phyloP scores from a whole-genome alignment of 1,284 basidiomycete species.

The Clitocybe nebularis region DNA sequence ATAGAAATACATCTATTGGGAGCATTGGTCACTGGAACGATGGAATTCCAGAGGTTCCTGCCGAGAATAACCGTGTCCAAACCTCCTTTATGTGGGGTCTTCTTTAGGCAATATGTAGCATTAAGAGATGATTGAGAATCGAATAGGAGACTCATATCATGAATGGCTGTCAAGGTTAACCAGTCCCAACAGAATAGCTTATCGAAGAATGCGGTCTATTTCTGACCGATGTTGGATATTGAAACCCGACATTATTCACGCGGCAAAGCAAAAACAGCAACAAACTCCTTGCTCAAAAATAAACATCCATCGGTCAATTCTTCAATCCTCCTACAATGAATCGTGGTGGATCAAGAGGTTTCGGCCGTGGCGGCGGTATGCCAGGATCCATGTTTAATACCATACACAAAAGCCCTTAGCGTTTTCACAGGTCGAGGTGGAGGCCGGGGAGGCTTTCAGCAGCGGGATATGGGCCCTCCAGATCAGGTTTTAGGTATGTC shows the following conservation, averaged over 20 bases:
- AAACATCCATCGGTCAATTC: background rate
- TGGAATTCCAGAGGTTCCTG: constrained; percentile 26
- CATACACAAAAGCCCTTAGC: constrained; percentile 7
- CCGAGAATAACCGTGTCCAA: constrained; percentile 25
- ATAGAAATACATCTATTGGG: constrained; percentile 21
- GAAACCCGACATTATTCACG: too few species aligned
- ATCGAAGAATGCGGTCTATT: too few species aligned
- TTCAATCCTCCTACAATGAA: constrained; percentile 32
- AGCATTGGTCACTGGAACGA: constrained; percentile 16
- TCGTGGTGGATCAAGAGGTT: constrained; percentile 44
- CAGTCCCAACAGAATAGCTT: too few species aligned
- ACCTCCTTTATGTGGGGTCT: constrained; percentile 2
- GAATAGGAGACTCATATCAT: constrained; percentile 30
- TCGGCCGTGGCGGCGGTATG: constrained; percentile 39
- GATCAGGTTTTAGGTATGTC: constrained; percentile 75
- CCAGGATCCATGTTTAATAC: background rate
- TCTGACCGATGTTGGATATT: too few species aligned
- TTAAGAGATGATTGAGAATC: constrained; percentile 13
- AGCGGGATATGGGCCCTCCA: constrained; percentile 78
- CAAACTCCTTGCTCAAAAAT: background rate
- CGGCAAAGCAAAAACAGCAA: constrained; percentile 1
- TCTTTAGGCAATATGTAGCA: constrained; percentile 14
- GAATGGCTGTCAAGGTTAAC: too few species aligned
- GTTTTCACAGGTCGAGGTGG: constrained; percentile 42
- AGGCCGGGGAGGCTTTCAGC: constrained; percentile 65